Base-by-base conservation (phyloP, 192 early-diverging fungal species). In the Mortierella alpina region DNA sequence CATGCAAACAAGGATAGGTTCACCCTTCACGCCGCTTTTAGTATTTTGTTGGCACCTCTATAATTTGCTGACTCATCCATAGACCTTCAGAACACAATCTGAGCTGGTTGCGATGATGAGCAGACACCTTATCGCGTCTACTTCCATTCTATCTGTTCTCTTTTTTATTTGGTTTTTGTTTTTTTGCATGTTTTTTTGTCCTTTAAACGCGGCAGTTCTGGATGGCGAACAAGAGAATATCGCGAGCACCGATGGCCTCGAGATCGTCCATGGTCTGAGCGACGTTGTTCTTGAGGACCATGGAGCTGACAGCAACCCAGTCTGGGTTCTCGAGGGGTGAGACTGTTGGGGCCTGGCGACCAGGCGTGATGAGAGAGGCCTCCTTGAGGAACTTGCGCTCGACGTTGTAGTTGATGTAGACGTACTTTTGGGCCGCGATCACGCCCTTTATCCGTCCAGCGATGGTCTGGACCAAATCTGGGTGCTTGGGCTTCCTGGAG, bases 341-440 rank as follows among this genome's bases (percentile, higher is more conserved):
- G 48, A 99, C 85, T 0, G 97, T 97, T 8, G 97, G 95, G 0
- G 95, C 95, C 84, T 95, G 97, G 63, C 94, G 92, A 47, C 98
- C 98, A 4, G 98, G 96, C 4, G 98, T 95, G 70, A 99, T 92
- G 23, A 75, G 64, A 10, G 86, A 82, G 7, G 95, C 97, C 44
- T 73, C 67, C 15, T 86, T 83, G 60, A 99, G 73, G 64, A 85
- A 70, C 11, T 70, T 81, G 13, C 95, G 84, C 22, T 86, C 82
- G 73, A 98, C 90, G 70, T 99, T 99, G 83, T 99, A 99, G 65
- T 91, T 96, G 72, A 92, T 92, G 48, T 96, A 87, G 15, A 98
- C 95, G 72, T 92, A 99, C 66, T 87, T 87, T 65, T 92, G 88
- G 13, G 98, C 97, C 11, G 92, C 90, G 75, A 99, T 89, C 4